These are phyloP conservation scores for Sporothrix curviconia DNA, from an alignment of 2,329 filamentous ascomycete genomes.

Conservation along the genomic window DNA sequence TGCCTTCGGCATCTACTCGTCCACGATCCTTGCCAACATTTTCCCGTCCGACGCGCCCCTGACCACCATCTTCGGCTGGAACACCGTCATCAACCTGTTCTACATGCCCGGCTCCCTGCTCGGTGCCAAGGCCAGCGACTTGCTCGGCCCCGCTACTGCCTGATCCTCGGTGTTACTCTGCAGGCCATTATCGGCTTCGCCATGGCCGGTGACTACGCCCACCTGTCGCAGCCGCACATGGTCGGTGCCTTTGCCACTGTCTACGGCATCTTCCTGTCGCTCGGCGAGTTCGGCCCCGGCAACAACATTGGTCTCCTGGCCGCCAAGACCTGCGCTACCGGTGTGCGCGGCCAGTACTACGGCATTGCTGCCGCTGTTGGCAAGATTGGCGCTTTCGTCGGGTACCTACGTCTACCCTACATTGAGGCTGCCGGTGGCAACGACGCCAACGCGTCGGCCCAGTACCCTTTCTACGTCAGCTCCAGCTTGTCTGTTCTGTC, in stretches of 20 bases:
- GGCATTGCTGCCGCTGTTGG: slow-evolving; percentile 66
- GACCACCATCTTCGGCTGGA: slow-evolving; percentile 80
- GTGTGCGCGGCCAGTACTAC: slow-evolving; percentile 73
- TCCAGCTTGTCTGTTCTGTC: slow-evolving; percentile 70
- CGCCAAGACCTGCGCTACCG: slow-evolving; percentile 80
- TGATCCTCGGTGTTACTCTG: slow-evolving; percentile 61
- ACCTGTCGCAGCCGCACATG: slow-evolving; percentile 58
- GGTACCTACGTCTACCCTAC: slow-evolving; percentile 73
- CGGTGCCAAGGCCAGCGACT: slow-evolving; percentile 72
- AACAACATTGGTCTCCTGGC: slow-evolving; percentile 88
- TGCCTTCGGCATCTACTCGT: slow-evolving; percentile 79
- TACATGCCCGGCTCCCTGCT: slow-evolving; percentile 77
- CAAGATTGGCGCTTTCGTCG: slow-evolving; percentile 78
- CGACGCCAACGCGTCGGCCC: slow-evolving; percentile 53
- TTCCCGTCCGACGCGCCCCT: slow-evolving; percentile 54
- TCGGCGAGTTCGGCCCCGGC: slow-evolving; percentile 78
- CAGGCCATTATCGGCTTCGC: slow-evolving; percentile 80
- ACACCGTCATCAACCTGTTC: slow-evolving; percentile 80
- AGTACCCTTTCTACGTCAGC: slow-evolving; percentile 88
- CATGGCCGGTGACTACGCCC: slow-evolving; percentile 73
- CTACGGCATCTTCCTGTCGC: slow-evolving; percentile 69
- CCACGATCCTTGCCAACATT: slow-evolving; percentile 62
- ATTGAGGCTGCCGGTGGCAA: slow-evolving; percentile 56
- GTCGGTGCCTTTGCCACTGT: slow-evolving; percentile 73
- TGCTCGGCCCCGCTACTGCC: slow-evolving; percentile 66